phyloP scores from a whole-genome alignment of 2,329 filamentous ascomycete species.

The Fusarium pininemorale region DNA sequence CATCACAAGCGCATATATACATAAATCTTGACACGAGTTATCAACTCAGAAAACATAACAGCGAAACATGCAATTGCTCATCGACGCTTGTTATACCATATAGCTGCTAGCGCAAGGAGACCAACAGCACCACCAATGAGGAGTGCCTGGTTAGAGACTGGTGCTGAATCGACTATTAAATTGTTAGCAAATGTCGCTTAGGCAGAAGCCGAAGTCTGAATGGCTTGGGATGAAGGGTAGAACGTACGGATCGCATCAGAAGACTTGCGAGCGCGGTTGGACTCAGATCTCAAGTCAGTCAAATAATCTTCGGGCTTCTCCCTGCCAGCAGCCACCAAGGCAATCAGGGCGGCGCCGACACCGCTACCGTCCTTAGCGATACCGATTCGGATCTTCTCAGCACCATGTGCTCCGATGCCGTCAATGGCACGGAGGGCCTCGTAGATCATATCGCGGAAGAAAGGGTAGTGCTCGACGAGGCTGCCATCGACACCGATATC shows the following conservation, averaged over 20 bases:
- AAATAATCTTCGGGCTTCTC: conserved; percentile 61
- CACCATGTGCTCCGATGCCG: conserved; percentile 79
- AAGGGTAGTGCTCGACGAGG: conserved; percentile 94
- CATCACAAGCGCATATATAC: conserved; percentile 25
- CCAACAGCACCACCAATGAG: conserved; percentile 49
- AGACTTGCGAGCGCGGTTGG: conserved; percentile 47
- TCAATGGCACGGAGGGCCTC: conserved; percentile 81
- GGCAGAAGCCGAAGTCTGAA: not conserved
- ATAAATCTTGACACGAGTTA: conserved; percentile 14
- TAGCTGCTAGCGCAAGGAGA: conserved; percentile 49
- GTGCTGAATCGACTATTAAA: conserved; percentile 44
- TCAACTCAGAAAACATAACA: conserved; percentile 2
- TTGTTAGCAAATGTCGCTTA: conserved; percentile 33
- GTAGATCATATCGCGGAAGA: conserved; percentile 87
- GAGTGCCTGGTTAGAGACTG: conserved; percentile 45
- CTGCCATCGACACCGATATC: conserved; percentile 96
- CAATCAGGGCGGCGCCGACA: conserved; percentile 88
- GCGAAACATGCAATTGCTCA: conserved; percentile 10
- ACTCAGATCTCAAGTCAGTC: conserved; percentile 52
- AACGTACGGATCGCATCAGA: conserved; percentile 47
- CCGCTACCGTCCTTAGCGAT: conserved; percentile 96
- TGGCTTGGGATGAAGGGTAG: conserved; percentile 3
- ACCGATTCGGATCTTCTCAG: conserved; percentile 89
- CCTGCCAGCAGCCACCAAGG: conserved; percentile 81
- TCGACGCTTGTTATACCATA: conserved; percentile 49